Percentiles rank a stretch among this genome's conserved stretches.
Conservation (phyloP, 148 eudicot genomes). For the Vaccinium corymbosum region DNA sequence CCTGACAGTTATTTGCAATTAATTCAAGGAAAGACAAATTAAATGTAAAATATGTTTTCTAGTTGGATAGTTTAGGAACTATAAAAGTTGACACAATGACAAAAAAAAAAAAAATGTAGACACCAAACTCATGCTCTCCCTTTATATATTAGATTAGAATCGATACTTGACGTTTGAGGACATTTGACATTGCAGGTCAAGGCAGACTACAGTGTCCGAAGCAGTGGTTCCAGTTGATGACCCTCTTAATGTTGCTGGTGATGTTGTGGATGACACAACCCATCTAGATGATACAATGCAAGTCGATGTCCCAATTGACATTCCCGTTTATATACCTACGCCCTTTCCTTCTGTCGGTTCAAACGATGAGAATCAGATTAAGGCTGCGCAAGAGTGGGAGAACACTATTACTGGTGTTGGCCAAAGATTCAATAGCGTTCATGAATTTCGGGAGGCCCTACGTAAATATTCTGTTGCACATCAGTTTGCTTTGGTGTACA, state of each 20-base stretch:
- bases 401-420: conserved; percentile 89
- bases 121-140: no score
- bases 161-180: neutral
- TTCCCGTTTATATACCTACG: conserved; percentile 36
- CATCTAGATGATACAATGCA: conserved; percentile 38
- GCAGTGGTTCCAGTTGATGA: conserved; percentile 56
- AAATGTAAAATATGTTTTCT: no score
- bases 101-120: no score
- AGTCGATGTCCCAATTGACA: conserved; percentile 38
- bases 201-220: conserved; percentile 74
- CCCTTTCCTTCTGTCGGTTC: conserved; percentile 31
- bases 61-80: no score
- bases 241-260: conserved; percentile 33
- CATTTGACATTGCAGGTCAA: conserved; percentile 59
- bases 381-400: conserved; percentile 86
- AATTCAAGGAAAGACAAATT: no score
- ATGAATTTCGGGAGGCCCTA: conserved; percentile 84
- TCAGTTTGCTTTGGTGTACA: conserved; percentile 85
- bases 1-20: no score
- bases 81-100: no score
- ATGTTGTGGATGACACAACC: conserved; percentile 52
- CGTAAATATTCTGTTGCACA: conserved; percentile 84
- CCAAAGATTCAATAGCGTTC: conserved; percentile 83
- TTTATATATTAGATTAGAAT: no score
- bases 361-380: conserved; percentile 51